phyloP scores from a whole-genome alignment of 305 asterid species.

The Fraxinus velutina region DNA sequence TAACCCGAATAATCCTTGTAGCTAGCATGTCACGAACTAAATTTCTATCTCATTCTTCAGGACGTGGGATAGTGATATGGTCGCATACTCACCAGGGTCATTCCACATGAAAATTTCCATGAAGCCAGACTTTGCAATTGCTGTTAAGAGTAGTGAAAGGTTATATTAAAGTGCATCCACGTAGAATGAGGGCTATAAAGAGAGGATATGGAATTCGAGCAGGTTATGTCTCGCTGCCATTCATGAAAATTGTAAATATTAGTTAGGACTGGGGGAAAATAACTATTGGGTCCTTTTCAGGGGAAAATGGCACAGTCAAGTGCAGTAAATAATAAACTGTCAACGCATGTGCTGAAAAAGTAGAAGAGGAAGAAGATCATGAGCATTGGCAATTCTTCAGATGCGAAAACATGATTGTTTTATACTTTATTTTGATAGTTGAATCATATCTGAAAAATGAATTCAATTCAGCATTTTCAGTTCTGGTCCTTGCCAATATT shows the following conservation, averaged over 20 bases:
- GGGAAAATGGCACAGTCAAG: background rate
- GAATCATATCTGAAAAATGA: background rate
- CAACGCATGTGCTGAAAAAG: background rate
- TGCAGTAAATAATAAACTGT: background rate
- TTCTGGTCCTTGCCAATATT: background rate
- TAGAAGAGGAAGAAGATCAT: background rate
- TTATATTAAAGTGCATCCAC: background rate
- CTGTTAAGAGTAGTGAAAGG: background rate
- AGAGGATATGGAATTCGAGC: background rate
- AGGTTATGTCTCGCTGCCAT: background rate
- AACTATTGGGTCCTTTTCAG: background rate
- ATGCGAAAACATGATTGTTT: background rate
- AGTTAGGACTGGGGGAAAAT: background rate
- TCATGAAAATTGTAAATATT: background rate
- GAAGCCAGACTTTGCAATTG: background rate
- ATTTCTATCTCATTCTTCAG: background rate
- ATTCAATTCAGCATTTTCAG: background rate
- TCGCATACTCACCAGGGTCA: background rate
- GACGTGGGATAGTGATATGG: background rate
- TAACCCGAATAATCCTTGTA: background rate
- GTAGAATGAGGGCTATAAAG: background rate
- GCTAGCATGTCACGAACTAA: background rate
- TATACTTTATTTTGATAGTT: background rate
- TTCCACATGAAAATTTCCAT: background rate
- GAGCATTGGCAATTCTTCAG: background rate